A percentile compares a stretch with the other conserved stretches of the same genome.
Conservation (phyloP, 2,329 filamentous ascomycete genomes). For the Akanthomyces dipterigenus region DNA sequence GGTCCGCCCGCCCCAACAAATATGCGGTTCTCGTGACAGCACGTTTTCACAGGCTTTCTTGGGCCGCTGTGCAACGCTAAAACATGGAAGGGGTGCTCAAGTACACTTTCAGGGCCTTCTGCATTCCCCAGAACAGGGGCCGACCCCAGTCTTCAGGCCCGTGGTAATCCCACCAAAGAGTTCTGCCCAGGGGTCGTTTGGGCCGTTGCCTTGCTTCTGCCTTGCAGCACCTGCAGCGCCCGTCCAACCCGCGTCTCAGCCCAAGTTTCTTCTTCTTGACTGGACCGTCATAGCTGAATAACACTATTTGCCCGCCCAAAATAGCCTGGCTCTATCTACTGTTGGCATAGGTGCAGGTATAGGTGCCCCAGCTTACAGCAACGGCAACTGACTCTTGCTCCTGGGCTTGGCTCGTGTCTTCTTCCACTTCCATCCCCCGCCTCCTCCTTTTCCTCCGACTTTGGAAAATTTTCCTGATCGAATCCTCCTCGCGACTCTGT, state of each 20-base stretch:
- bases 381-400: too few species aligned
- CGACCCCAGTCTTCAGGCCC: background rate
- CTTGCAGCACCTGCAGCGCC: background rate
- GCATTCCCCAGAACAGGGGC: background rate
- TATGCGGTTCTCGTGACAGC: conserved; percentile 5
- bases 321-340: too few species aligned
- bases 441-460: too few species aligned
- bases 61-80: background rate
- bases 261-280: background rate
- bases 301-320: too few species aligned
- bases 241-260: background rate
- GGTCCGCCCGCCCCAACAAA: conserved; percentile 11
- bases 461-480: background rate
- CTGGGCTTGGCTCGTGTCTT: too few species aligned
- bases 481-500: background rate
- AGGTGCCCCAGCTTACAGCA: too few species aligned
- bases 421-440: too few species aligned
- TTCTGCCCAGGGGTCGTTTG: too few species aligned
- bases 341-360: too few species aligned
- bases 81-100: too few species aligned
- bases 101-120: background rate
- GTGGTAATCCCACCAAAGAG: too few species aligned
- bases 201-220: background rate
- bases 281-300: background rate
- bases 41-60: conserved; percentile 2